These are phyloP conservation scores for Euryodendron excelsum DNA, from an alignment of 148 eudicot species.

Conservation along the genomic window DNA sequence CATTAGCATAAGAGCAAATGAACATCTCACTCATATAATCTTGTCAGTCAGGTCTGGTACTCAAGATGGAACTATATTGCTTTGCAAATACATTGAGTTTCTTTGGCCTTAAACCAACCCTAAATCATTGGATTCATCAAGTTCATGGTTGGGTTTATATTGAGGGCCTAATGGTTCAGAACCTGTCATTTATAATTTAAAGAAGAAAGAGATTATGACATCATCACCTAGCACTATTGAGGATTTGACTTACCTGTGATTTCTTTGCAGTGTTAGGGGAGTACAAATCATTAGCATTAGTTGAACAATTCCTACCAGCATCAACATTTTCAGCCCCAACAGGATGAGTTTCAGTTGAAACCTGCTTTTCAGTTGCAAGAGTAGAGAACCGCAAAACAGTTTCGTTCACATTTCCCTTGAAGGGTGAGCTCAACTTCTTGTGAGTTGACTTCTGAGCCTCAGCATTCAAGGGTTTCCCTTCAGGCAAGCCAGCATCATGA, in stretches of 20 bases:
- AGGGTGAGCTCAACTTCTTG: slow-evolving; percentile 42
- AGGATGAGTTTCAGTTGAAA: slow-evolving; percentile 28
- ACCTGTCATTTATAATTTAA: background rate
- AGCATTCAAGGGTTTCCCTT: slow-evolving; percentile 33
- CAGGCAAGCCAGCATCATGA: slow-evolving; percentile 22
- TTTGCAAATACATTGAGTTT: no score
- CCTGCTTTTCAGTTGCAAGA: slow-evolving; percentile 36
- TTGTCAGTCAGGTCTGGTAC: background rate
- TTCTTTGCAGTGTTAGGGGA: slow-evolving; percentile 46
- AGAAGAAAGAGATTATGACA: background rate
- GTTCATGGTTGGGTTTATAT: no score
- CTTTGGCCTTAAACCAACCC: no score
- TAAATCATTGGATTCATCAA: no score
- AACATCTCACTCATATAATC: no score
- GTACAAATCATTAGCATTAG: slow-evolving; percentile 31
- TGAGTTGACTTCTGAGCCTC: slow-evolving; percentile 55
- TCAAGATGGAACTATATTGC: no score
- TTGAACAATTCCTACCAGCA: slow-evolving; percentile 28
- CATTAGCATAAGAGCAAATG: no score
- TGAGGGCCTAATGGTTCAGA: no score
- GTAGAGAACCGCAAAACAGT: slow-evolving; percentile 34
- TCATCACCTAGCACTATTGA: background rate
- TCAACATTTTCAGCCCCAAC: slow-evolving; percentile 41
- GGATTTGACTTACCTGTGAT: slow-evolving; percentile 40
- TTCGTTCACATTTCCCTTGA: slow-evolving; percentile 33